phyloP scores from a whole-genome alignment of 2,329 filamentous ascomycete species.

The Apiospora saccharicola region DNA sequence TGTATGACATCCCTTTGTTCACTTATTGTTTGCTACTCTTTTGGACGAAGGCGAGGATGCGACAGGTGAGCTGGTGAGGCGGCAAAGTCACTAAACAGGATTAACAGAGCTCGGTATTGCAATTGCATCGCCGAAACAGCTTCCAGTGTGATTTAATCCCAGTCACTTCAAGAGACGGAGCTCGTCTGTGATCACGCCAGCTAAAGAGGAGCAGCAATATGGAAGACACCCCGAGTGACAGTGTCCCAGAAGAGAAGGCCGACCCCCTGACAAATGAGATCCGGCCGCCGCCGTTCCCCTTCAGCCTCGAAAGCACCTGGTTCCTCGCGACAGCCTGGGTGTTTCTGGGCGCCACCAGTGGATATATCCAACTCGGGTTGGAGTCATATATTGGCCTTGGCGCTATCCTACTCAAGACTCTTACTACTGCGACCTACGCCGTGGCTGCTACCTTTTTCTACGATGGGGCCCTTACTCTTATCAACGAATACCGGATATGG shows the following conservation, averaged over 20 bases:
- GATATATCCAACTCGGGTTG: neutral
- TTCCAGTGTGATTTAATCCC: neutral
- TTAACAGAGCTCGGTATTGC: neutral
- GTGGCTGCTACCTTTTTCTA: neutral
- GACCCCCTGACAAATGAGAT: neutral
- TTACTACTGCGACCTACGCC: neutral
- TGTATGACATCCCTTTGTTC: neutral
- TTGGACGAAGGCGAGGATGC: neutral
- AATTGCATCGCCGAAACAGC: neutral
- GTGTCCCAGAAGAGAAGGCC: neutral
- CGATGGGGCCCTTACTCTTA: neutral
- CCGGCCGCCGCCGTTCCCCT: slow-evolving; percentile 8
- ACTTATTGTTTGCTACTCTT: neutral
- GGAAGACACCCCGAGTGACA: neutral
- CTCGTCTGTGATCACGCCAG: neutral
- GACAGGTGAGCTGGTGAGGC: neutral
- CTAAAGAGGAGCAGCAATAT: neutral
- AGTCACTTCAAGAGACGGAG: neutral
- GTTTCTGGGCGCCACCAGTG: neutral
- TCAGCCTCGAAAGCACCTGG: slow-evolving; percentile 13
- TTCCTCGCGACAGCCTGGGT: neutral
- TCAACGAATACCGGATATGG: neutral
- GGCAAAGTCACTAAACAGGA: neutral
- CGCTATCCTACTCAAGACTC: neutral
- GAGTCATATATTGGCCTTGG: neutral